Evolutionary conservation across 164 flowering plant species (phyloP).

Genomic region (Chimonanthus praecox): DNA sequence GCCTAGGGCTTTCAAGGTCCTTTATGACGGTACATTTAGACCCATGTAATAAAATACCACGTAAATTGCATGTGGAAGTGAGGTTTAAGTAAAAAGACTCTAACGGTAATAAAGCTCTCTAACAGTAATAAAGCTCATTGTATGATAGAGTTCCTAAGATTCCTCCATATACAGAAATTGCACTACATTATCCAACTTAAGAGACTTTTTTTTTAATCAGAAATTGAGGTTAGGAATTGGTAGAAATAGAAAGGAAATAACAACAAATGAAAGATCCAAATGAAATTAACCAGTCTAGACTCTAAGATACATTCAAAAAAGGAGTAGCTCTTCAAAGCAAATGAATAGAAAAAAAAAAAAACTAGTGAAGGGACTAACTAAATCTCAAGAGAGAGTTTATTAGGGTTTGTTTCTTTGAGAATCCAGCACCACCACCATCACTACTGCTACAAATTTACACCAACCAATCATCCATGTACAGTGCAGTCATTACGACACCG

Average conservation of each 20-base stretch:
- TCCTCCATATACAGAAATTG: conserved; percentile 1
- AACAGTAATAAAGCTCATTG: neutral
- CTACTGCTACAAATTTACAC: conserved; percentile 25
- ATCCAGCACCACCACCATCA: conserved; percentile 7
- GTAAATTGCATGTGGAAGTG: neutral
- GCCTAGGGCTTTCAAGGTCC: neutral
- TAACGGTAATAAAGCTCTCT: neutral
- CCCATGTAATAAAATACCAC: neutral
- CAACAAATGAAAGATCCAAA: neutral
- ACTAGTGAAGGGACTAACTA: neutral
- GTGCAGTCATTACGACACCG: conserved; percentile 16
- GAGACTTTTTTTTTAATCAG: neutral
- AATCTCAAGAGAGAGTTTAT: conserved; percentile 9
- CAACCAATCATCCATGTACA: conserved; percentile 6
- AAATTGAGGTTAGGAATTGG: neutral
- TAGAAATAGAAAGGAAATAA: neutral
- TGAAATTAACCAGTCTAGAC: neutral
- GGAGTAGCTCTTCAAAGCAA: neutral
- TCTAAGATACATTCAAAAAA: neutral
- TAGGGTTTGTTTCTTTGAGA: conserved; percentile 10
- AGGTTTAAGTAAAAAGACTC: too few relatives aligned
- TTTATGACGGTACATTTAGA: neutral
- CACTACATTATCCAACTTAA: neutral
- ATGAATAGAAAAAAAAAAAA: neutral
- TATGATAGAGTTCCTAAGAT: neutral